Conservation (phyloP, 306 rosid genomes). For the Dryas drummondii region DNA sequence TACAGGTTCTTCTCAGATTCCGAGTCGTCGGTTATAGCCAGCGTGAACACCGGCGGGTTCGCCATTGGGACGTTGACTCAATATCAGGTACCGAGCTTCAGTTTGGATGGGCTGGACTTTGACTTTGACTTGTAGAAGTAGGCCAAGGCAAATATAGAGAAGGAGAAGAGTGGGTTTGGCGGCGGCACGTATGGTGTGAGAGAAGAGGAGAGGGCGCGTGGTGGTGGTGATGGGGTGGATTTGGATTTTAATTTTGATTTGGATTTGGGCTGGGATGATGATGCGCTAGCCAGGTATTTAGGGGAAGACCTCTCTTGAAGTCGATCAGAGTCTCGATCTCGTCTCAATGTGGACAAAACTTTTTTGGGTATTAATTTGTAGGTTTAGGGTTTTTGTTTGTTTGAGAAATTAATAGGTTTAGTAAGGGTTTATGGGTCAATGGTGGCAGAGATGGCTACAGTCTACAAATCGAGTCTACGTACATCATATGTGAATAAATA, state of each 20-base stretch:
- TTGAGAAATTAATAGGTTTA: too few species aligned
- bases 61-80: background rate
- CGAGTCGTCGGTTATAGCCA: slow-evolving; percentile 70
- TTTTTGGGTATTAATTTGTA: too few species aligned
- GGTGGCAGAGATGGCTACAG: too few species aligned
- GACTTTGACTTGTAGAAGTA: background rate
- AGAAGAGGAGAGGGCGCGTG: slow-evolving; percentile 16
- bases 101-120: background rate
- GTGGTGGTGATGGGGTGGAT: background rate
- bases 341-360: too few species aligned
- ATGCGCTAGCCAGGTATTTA: slow-evolving; percentile 38
- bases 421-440: too few species aligned
- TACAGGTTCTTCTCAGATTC: slow-evolving; percentile 71
- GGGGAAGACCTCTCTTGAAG: slow-evolving; percentile 23
- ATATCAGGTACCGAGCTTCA: too few species aligned
- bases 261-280: slow-evolving; percentile 31
- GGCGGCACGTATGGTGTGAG: slow-evolving; percentile 24
- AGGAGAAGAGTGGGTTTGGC: background rate
- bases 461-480: too few species aligned
- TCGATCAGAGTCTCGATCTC: too few species aligned
- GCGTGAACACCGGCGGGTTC: slow-evolving; percentile 39
- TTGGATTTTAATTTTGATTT: background rate
- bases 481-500: too few species aligned
- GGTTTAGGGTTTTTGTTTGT: too few species aligned
- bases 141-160: too few species aligned